A percentile compares a stretch with the other conserved stretches of the same genome.
Evolutionary conservation across 2,329 filamentous ascomycete genomes (phyloP).

Genomic region (Paecilomyces fulvus): DNA sequence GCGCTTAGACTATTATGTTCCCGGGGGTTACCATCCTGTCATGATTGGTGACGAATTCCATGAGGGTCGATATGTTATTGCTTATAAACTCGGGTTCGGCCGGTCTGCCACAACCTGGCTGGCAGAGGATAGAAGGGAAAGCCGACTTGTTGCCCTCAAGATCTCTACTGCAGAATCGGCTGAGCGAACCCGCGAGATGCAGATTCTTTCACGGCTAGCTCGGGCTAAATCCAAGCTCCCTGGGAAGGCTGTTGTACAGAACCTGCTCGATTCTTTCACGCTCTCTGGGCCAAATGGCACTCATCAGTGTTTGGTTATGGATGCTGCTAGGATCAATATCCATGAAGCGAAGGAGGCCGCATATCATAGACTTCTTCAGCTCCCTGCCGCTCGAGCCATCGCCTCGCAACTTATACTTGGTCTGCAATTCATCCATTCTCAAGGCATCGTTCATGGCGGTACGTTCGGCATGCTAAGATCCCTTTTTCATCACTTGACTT

Average conservation of each 20-base stretch:
- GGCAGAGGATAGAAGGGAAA: conserved; percentile 6
- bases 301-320: conserved; percentile 13
- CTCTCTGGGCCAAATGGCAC: conserved; percentile 14
- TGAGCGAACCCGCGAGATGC: conserved; percentile 3
- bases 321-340: conserved; percentile 11
- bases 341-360: conserved; percentile 11
- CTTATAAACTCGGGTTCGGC: conserved; percentile 12
- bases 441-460: conserved; percentile 19
- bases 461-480: conserved; percentile 2
- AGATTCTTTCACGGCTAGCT: conserved; percentile 7
- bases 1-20: conserved; percentile 14
- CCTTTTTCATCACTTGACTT: too few species aligned
- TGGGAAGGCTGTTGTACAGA: conserved; percentile 10
- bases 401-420: conserved; percentile 13
- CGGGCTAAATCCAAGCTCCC: conserved; percentile 10
- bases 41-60: conserved; percentile 18
- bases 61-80: conserved; percentile 10
- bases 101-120: conserved; percentile 12
- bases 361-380: conserved; percentile 4
- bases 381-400: conserved; percentile 12
- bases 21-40: conserved; percentile 25
- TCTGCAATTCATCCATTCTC: conserved; percentile 16
- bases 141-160: conserved; percentile 15
- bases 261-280: conserved; percentile 11
- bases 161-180: conserved; percentile 9